A percentile compares a stretch with the other conserved stretches of the same genome.
Evolutionary conservation across 225 moss, liverwort and hornwort genomes (phyloP).

Genomic region (Lunularia cruciata): DNA sequence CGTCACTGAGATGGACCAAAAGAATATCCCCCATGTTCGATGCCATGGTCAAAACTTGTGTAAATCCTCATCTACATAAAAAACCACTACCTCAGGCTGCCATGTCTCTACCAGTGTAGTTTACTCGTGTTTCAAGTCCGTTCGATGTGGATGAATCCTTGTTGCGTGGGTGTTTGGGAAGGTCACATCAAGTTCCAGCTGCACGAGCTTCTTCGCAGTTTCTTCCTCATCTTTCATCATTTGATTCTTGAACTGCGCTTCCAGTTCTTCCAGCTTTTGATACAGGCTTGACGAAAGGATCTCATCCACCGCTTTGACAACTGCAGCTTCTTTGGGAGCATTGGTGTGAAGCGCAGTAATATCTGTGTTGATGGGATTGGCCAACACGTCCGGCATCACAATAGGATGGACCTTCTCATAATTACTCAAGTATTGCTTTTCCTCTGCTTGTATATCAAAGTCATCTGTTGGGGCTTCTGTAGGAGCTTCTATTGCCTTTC

Average conservation of each 20-base stretch:
- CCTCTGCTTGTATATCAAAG: constrained; percentile 46
- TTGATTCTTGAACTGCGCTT: constrained; percentile 16
- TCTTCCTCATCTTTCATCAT: constrained; percentile 20
- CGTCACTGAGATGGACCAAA: too few relatives aligned
- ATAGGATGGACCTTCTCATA: constrained; percentile 64
- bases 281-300: constrained; percentile 1
- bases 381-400: constrained; percentile 45
- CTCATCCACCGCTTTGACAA: neutral
- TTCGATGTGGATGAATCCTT: constrained; percentile 6
- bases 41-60: too few relatives aligned
- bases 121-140: too few relatives aligned
- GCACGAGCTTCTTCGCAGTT: neutral
- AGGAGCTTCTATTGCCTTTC: constrained; percentile 22
- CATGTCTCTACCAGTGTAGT: too few relatives aligned
- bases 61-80: too few relatives aligned
- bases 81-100: too few relatives aligned
- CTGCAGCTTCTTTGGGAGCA: neutral
- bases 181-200: neutral
- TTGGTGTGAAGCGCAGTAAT: constrained; percentile 32
- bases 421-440: constrained; percentile 43
- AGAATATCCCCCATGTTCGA: too few relatives aligned
- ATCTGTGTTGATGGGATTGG: constrained; percentile 47
- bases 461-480: constrained; percentile 40
- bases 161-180: neutral
- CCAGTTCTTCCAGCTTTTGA: constrained; percentile 31